Conservation (phyloP, 2,329 filamentous ascomycete genomes). For the Paracoccidioides brasiliensis region DNA sequence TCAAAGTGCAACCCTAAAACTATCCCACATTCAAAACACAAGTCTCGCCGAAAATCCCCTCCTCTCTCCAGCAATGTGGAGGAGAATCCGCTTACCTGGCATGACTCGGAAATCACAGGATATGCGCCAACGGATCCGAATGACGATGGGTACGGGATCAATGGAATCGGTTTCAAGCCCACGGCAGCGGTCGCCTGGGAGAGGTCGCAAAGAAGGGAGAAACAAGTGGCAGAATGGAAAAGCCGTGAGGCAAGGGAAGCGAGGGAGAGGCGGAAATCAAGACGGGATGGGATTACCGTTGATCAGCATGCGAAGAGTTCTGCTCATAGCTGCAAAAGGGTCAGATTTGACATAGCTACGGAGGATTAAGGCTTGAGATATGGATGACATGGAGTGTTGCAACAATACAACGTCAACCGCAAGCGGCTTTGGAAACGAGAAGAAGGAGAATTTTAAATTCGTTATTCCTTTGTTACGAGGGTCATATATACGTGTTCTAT, state of each 20-base stretch:
- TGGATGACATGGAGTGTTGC: not conserved
- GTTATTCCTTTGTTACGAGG: not conserved
- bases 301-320: conserved; percentile 16
- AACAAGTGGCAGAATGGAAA: conserved; percentile 48
- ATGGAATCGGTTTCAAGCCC: conserved; percentile 50
- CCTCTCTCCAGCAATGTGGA: conserved; percentile 16
- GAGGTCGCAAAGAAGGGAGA: conserved; percentile 42
- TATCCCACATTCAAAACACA: conserved; percentile 17
- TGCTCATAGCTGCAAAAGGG: conserved; percentile 25
- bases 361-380: not conserved
- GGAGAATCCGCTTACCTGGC: conserved; percentile 37
- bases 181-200: conserved; percentile 47
- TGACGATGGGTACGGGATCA: conserved; percentile 51
- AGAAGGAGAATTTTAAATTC: not conserved
- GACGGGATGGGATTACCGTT: conserved; percentile 25
- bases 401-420: not conserved
- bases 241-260: conserved; percentile 46
- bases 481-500: not conserved
- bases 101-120: conserved; percentile 49
- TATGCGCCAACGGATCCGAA: conserved; percentile 43
- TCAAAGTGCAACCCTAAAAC: conserved; percentile 13
- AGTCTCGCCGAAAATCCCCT: conserved; percentile 22
- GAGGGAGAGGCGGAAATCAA: conserved; percentile 42
- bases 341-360: conserved; percentile 26
- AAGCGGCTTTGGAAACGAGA: not conserved